Evolutionary conservation across 1,139 yeast genomes (phyloP), one percentile per base, ranked within the genome.

Genomic region (Yamadazyma sp.): DNA sequence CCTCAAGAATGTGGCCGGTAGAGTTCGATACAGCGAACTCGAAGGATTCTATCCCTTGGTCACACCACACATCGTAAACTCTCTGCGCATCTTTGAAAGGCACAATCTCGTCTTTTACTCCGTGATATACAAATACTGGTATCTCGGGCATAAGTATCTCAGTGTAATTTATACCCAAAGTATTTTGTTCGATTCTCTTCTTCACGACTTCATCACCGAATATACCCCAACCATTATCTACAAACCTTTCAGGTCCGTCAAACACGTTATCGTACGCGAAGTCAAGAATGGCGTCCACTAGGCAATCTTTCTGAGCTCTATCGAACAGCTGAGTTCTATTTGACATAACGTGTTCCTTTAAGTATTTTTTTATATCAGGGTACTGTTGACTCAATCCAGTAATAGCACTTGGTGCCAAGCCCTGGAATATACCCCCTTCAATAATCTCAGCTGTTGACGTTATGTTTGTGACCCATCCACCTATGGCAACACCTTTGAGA

Each of bases 41-140:
- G 33, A 60, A 47, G 0, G 66, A 60, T 4, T 43, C 38, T 12
- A 60, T 55, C 2, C 64, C 69, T 44, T 54, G 45, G 2, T 48
- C 54, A 46, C 71, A 66, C 63, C 67, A 66, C 20, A 48, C 50
- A 11, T 61, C 51, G 41, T 56, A 64, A 1, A 54, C 58, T 40
- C 62, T 51, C 33, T 50, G 48, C 0, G 61, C 50, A 31, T 55
- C 58, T 12, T 42, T 48, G 34, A 55, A 54, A 1, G 69, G 69
- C 18, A 61, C 62, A 28, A 66, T 50, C 17, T 54, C 56, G 44
- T 66, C 73, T 5, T 48, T 37, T 11, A 46, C 32, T 0, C 68
- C 68, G 41, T 66, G 72, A 48, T 56, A 66, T 4, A 66, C 49
- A 38, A 65, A 65, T 2, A 67, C 30, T 1, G 72, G 72, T 6